A percentile compares a stretch with the other conserved stretches of the same genome.
Conservation (phyloP, 352 stramenopile genomes). For the Thraustochytrium aureum region DNA sequence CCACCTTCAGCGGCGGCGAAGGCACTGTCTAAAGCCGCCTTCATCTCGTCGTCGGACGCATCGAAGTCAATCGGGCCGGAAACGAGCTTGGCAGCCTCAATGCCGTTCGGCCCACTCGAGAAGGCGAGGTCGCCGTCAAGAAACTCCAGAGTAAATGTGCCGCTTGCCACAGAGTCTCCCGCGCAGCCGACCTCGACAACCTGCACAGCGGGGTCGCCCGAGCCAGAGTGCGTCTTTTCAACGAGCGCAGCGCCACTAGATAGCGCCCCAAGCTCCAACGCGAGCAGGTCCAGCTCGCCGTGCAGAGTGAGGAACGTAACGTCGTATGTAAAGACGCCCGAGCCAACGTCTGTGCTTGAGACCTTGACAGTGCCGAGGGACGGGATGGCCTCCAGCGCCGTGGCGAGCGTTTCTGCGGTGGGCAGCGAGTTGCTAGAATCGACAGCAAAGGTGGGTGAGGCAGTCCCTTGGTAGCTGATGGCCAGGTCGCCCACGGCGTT, state of each 20-base stretch:
- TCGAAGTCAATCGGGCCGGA: slow-evolving; percentile 71
- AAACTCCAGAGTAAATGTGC: slow-evolving; percentile 59
- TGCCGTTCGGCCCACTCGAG: slow-evolving; percentile 72
- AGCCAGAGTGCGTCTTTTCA: neutral
- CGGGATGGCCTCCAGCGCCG: slow-evolving; percentile 62
- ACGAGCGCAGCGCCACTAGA: neutral
- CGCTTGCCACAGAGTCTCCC: neutral
- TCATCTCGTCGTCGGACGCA: slow-evolving; percentile 71
- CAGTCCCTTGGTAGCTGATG: neutral
- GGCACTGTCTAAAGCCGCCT: slow-evolving; percentile 60
- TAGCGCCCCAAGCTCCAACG: neutral
- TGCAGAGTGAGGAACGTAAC: slow-evolving; percentile 64
- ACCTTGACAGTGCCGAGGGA: slow-evolving; percentile 66
- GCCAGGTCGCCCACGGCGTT: neutral
- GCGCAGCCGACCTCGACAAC: neutral
- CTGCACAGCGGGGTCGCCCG: slow-evolving; percentile 38
- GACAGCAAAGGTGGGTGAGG: neutral
- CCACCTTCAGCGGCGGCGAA: neutral
- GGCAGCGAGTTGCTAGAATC: too few species aligned
- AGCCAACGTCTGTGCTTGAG: slow-evolving; percentile 62
- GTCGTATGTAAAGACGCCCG: slow-evolving; percentile 65
- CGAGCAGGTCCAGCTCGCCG: slow-evolving; percentile 25
- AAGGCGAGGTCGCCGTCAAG: slow-evolving; percentile 69
- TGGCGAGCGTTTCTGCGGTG: neutral
- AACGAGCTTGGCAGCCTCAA: slow-evolving; percentile 75